A percentile compares a stretch with the other conserved stretches of the same genome.
phyloP scores from a whole-genome alignment of 345 rosid species.

The Gossypium arboreum region DNA sequence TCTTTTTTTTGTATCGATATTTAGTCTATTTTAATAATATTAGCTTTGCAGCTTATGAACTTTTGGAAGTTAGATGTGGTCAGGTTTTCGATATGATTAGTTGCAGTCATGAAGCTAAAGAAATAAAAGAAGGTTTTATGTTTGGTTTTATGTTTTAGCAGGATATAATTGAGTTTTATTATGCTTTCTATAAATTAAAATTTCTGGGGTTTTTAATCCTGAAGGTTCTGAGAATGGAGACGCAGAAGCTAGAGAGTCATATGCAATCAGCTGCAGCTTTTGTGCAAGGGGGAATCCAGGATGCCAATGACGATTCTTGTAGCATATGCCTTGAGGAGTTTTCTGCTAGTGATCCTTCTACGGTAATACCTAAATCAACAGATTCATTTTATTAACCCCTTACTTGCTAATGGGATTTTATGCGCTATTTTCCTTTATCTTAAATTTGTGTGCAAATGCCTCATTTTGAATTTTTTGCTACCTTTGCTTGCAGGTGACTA shows the following conservation, averaged over 20 bases:
- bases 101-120: not conserved
- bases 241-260: slow-evolving; percentile 34
- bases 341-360: slow-evolving; percentile 60
- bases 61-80: not conserved
- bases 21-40: not conserved
- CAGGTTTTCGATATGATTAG: not conserved
- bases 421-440: not conserved
- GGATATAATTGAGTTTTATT: not conserved
- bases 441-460: not conserved
- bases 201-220: slow-evolving; percentile 9
- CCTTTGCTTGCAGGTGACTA: slow-evolving; percentile 45
- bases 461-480: slow-evolving; percentile 14
- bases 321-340: slow-evolving; percentile 79
- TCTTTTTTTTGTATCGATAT: too few species aligned
- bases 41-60: not conserved
- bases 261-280: slow-evolving; percentile 67
- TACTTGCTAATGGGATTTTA: not conserved
- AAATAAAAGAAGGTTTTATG: too few species aligned
- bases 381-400: not conserved
- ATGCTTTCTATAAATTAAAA: not conserved
- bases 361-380: slow-evolving; percentile 31
- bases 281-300: slow-evolving; percentile 71
- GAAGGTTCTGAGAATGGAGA: slow-evolving; percentile 42
- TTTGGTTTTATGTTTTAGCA: not conserved
- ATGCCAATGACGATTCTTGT: slow-evolving; percentile 67